Evolutionary conservation across 306 rosid genomes (phyloP).

Genomic region (Cicer pinnatifidum): DNA sequence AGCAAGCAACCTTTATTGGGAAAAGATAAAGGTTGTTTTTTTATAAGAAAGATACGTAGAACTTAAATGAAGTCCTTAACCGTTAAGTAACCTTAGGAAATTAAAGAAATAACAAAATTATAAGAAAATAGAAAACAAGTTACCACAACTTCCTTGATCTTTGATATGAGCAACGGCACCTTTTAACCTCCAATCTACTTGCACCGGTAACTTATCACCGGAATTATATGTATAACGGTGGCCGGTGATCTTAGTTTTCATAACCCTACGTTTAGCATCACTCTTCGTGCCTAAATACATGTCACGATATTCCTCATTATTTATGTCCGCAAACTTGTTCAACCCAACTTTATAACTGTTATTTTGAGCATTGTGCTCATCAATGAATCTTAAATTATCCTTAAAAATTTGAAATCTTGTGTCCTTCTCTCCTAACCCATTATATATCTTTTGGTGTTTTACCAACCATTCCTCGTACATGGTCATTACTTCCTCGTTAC

Average conservation of each 20-base stretch:
- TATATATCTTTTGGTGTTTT: conserved; percentile 63
- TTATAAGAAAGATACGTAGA: not conserved
- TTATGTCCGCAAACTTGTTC: conserved; percentile 80
- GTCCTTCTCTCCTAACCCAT: conserved; percentile 71
- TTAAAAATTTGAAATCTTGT: conserved; percentile 72
- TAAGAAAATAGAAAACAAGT: conserved; percentile 10
- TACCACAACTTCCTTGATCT: conserved; percentile 89
- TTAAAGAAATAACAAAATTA: not conserved
- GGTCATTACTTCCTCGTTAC: conserved; percentile 58
- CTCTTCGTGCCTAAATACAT: conserved; percentile 60
- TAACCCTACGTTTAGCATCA: conserved; percentile 59
- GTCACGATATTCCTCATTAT: conserved; percentile 71
- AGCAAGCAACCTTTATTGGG: not conserved
- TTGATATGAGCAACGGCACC: conserved; percentile 77
- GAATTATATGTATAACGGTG: conserved; percentile 56
- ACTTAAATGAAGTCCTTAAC: conserved; percentile 16
- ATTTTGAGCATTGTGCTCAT: conserved; percentile 67
- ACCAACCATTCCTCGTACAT: conserved; percentile 70
- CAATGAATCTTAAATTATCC: conserved; percentile 70
- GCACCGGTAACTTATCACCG: conserved; percentile 59
- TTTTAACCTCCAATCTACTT: conserved; percentile 80
- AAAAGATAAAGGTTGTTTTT: not conserved
- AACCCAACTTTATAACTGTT: conserved; percentile 70
- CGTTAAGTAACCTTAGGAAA: not conserved
- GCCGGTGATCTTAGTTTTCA: conserved; percentile 61